Evolutionary conservation across 2,329 filamentous ascomycete species (phyloP), one percentile per base, ranked within the genome.

Genomic region (Ceratocystis eucalypticola): DNA sequence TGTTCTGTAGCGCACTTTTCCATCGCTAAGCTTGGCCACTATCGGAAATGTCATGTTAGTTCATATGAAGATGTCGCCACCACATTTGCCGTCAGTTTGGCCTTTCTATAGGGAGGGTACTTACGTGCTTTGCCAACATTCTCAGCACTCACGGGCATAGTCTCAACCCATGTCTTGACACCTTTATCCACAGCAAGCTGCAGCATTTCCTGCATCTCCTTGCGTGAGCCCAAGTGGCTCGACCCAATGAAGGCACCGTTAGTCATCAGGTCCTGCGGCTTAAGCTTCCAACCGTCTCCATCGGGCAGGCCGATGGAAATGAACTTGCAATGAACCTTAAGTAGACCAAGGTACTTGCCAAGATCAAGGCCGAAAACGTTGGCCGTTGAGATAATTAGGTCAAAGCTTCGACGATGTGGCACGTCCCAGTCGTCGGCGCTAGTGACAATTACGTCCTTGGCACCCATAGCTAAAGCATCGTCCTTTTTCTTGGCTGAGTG

Each of bases 271-370:
- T 84, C 84, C 79, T 91, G 88, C 63, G 88, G 86, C 76, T 84
- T 85, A 70, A 94, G 80, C 65, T 80, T 77, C 67, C 89, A 84
- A 10, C 89, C 84, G 57, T 87, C 84, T 69, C 89, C 87, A 73
- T 91, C 88, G 2, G 89, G 89, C 72, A 94, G 80, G 53, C 89
- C 89, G 65, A 93, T 88, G 72, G 83, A 88, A 74, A 93, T 84
- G 84, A 88, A 94, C 73, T 82, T 83, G 67, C 88, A 89, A 77
- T 91, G 88, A 67, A 93, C 86, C 76, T 93, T 91, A 74, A 95
- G 82, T 71, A 91, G 82, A 69, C 82, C 84, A 72, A 95, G 83
- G 78, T 94, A 95, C 69, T 86, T 81, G 64, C 77, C 76, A 41
- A 90, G 77, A 72, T 89, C 83, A 76, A 90, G 89, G 61, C 80